Conservation (phyloP, 169 alveolate genomes). For the Babesia divergens region DNA sequence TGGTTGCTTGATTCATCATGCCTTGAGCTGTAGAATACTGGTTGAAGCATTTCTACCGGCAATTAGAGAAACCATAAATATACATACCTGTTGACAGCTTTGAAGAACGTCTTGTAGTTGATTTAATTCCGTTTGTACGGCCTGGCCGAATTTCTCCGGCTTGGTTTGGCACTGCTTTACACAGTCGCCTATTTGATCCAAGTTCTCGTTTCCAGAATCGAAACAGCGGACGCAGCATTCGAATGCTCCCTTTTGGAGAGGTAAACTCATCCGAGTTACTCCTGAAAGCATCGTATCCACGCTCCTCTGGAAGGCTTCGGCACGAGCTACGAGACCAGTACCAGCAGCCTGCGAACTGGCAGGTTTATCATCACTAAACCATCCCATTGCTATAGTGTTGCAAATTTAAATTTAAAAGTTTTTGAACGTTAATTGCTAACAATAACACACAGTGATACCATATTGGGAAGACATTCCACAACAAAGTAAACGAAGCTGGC, state of each 20-base stretch:
- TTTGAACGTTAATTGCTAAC: neutral
- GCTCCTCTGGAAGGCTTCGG: constrained; percentile 71
- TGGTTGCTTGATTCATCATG: constrained; percentile 48
- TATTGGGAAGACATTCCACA: constrained; percentile 5
- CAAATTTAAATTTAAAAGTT: neutral
- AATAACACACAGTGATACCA: constrained; percentile 25
- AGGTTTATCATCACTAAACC: constrained; percentile 24
- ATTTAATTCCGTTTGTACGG: constrained; percentile 73
- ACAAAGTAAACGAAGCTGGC: neutral
- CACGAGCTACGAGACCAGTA: constrained; percentile 62
- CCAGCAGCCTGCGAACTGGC: constrained; percentile 28
- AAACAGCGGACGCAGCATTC: constrained; percentile 73
- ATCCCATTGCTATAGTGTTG: constrained; percentile 41
- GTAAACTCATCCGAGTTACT: constrained; percentile 71
- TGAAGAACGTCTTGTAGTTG: constrained; percentile 67
- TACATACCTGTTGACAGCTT: constrained; percentile 71
- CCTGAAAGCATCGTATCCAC: constrained; percentile 69
- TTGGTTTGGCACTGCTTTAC: constrained; percentile 72
- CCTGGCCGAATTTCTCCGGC: constrained; percentile 74
- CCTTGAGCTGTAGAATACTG: constrained; percentile 59
- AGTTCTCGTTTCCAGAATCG: constrained; percentile 63
- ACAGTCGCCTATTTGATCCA: constrained; percentile 73
- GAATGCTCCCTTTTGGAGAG: constrained; percentile 72
- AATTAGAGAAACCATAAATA: neutral
- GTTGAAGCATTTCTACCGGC: constrained; percentile 54